These are phyloP conservation scores for Stagonosporopsis chrysanthemi DNA, from an alignment of 2,329 filamentous ascomycete genomes.

Conservation along the genomic window DNA sequence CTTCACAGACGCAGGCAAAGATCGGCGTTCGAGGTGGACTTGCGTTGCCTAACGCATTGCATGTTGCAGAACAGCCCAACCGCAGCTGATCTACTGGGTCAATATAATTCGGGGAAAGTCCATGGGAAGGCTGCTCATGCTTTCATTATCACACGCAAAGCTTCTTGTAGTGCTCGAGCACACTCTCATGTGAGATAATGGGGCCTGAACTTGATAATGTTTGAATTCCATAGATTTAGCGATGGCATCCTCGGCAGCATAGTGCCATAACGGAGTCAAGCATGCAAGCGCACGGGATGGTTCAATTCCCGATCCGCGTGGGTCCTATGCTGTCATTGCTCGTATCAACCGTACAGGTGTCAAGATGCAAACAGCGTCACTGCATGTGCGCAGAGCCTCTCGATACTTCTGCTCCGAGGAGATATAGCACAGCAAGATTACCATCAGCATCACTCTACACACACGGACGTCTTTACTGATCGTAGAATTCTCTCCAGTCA, in stretches of 20 bases:
- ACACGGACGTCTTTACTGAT: not conserved
- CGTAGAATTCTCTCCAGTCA: slow-evolving; percentile 42
- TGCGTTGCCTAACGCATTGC: slow-evolving; percentile 7
- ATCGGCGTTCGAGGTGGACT: slow-evolving; percentile 6
- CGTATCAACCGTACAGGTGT: not conserved
- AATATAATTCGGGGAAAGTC: not conserved
- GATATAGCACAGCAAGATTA: not conserved
- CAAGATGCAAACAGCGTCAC: too few relatives aligned
- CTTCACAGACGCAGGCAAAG: slow-evolving; percentile 1
- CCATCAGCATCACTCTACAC: not conserved
- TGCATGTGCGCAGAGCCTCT: too few relatives aligned
- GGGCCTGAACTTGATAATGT: not conserved
- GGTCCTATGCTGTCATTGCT: slow-evolving; percentile 16
- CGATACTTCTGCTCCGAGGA: too few relatives aligned
- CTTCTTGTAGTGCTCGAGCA: not conserved
- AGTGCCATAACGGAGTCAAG: not conserved
- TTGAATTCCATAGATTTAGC: not conserved
- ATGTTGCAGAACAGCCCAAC: not conserved
- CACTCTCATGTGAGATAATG: not conserved
- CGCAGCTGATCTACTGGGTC: not conserved
- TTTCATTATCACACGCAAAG: not conserved
- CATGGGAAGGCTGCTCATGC: not conserved
- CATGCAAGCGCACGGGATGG: slow-evolving; percentile 4
- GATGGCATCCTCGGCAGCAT: not conserved
- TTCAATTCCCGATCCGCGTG: slow-evolving; percentile 16